Evolutionary conservation across 2,329 filamentous ascomycete genomes (phyloP).

Genomic region (Rhytidhysteron rufulum): DNA sequence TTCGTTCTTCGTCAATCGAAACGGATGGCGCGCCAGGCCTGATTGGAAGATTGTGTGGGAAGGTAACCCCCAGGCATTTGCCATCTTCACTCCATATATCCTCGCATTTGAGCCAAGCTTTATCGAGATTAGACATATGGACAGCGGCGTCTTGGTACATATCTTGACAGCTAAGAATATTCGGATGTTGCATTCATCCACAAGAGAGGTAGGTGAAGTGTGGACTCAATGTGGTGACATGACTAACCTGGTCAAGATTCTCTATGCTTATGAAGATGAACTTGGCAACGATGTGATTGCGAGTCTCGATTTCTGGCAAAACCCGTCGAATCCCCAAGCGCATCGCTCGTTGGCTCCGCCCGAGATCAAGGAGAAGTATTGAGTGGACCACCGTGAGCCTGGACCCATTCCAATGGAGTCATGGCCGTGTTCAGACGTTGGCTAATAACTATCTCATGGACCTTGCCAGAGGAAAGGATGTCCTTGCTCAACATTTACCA

Average conservation of each 20-base stretch:
- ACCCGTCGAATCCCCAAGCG: background rate
- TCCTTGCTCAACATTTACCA: background rate
- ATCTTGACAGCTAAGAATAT: conserved; percentile 97
- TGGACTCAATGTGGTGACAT: background rate
- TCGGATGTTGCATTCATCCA: conserved; percentile 94
- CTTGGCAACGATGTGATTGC: conserved; percentile 89
- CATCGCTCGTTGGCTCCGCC: background rate
- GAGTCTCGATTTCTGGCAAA: conserved; percentile 87
- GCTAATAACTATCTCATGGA: too few relatives aligned
- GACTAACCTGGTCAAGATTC: conserved; percentile 58
- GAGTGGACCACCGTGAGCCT: background rate
- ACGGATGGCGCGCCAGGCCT: conserved; percentile 91
- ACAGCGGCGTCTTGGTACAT: conserved; percentile 84
- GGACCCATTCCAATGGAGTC: too few relatives aligned
- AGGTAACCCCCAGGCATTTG: conserved; percentile 85
- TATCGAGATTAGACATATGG: conserved; percentile 92
- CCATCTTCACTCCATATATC: conserved; percentile 94
- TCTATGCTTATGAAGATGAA: conserved; percentile 98
- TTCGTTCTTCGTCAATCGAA: conserved; percentile 98
- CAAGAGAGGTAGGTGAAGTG: conserved; percentile 78
- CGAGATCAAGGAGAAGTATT: conserved; percentile 1
- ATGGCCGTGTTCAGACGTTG: too few relatives aligned
- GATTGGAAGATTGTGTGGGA: conserved; percentile 99
- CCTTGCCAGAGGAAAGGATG: background rate
- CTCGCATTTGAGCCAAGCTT: conserved; percentile 96